Conservation (phyloP, 495 filamentous ascomycete genomes). For the Rhizodiscina lignyota region DNA sequence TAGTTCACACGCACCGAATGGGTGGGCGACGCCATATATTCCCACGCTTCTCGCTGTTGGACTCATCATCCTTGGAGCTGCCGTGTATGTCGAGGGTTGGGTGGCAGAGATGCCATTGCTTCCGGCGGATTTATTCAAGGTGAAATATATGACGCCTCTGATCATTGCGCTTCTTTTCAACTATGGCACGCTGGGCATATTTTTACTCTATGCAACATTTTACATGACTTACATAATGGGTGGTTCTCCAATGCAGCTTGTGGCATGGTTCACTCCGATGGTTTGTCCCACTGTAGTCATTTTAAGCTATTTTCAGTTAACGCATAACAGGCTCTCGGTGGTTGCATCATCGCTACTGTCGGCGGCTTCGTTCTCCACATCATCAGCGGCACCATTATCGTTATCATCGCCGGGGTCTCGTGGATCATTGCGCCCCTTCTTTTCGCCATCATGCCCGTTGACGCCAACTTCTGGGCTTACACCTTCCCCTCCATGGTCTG, state of each 20-base stretch:
- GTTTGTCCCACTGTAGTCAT: no score
- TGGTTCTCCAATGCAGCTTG: constrained; percentile 48
- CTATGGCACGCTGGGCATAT: constrained; percentile 64
- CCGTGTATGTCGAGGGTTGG: constrained; percentile 65
- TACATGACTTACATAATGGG: constrained; percentile 57
- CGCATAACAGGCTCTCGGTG: constrained; percentile 44
- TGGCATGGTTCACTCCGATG: constrained; percentile 68
- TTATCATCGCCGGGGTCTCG: constrained; percentile 48
- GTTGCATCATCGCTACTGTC: constrained; percentile 48
- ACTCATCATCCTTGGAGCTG: constrained; percentile 31
- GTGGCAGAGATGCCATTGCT: constrained; percentile 56
- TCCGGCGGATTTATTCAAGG: constrained; percentile 55
- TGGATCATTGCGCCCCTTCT: constrained; percentile 49
- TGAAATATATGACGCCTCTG: constrained; percentile 57
- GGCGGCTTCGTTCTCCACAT: constrained; percentile 68
- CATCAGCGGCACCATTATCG: constrained; percentile 51
- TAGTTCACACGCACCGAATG: constrained; percentile 46
- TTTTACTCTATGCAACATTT: constrained; percentile 59
- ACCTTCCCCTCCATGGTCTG: constrained; percentile 41
- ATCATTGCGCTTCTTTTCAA: constrained; percentile 51
- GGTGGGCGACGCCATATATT: constrained; percentile 64
- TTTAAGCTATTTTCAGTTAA: no score
- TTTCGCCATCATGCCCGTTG: constrained; percentile 52
- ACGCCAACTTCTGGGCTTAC: constrained; percentile 23
- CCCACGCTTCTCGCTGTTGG: constrained; percentile 43